phyloP scores from a whole-genome alignment of 495 filamentous ascomycete genomes.

The Xanthoparmelia taractica region DNA sequence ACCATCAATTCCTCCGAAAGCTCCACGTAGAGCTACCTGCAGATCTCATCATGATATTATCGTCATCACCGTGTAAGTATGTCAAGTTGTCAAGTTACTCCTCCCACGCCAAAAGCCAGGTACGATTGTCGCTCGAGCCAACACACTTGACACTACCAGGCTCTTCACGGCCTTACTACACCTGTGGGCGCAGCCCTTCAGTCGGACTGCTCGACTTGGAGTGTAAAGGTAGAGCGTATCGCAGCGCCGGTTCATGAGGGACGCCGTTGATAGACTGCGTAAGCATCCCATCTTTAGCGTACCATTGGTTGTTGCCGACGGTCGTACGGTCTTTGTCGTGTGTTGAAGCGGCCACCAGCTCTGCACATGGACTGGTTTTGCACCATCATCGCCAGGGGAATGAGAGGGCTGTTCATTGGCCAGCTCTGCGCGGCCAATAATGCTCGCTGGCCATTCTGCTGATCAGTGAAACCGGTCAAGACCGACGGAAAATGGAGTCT shows the following conservation, averaged over 20 bases:
- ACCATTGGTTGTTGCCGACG: constrained; percentile 36
- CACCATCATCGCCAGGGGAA: constrained; percentile 37
- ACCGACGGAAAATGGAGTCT: background rate
- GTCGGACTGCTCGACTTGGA: background rate
- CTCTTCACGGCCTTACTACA: too few relatives aligned
- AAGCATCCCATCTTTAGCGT: background rate
- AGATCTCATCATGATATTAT: background rate
- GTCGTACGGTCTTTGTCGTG: constrained; percentile 53
- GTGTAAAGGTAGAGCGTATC: background rate
- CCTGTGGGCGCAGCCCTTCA: too few relatives aligned
- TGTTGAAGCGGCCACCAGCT: constrained; percentile 39
- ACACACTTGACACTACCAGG: too few relatives aligned
- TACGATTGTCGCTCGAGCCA: too few relatives aligned
- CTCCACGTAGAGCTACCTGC: background rate
- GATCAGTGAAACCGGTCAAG: background rate
- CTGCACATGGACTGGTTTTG: constrained; percentile 53
- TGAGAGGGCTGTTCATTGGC: constrained; percentile 31
- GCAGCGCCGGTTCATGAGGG: too few relatives aligned
- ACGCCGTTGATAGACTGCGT: background rate
- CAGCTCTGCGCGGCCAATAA: constrained; percentile 29
- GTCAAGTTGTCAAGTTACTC: too few relatives aligned
- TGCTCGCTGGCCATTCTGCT: background rate
- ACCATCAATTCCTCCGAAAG: background rate
- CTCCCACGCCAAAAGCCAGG: too few relatives aligned
- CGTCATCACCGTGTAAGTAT: too few relatives aligned